Percentiles rank a stretch among this genome's conserved stretches.
phyloP scores from a whole-genome alignment of 2,329 filamentous ascomycete genomes.

The Ophiognomonia clavigignenti-juglandacearum region DNA sequence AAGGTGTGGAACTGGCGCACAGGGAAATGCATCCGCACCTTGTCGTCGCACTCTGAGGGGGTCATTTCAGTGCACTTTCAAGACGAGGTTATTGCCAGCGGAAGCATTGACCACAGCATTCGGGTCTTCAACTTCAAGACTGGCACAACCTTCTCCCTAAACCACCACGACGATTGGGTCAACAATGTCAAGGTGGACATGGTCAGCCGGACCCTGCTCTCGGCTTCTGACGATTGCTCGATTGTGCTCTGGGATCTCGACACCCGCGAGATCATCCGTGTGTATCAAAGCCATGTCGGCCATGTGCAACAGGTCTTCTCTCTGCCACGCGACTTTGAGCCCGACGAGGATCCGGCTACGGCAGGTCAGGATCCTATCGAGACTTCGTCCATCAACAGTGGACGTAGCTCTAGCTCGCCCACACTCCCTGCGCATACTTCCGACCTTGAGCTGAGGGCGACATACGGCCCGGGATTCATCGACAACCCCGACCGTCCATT shows the following conservation, averaged over 20 bases:
- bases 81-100: slow-evolving; percentile 77
- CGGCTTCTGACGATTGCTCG: slow-evolving; percentile 88
- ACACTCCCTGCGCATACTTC: slow-evolving; percentile 24
- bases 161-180: slow-evolving; percentile 90
- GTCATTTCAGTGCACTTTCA: slow-evolving; percentile 88
- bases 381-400: slow-evolving; percentile 43
- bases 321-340: slow-evolving; percentile 82
- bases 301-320: slow-evolving; percentile 90
- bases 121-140: slow-evolving; percentile 91
- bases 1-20: slow-evolving; percentile 97
- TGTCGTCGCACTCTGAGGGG: slow-evolving; percentile 73
- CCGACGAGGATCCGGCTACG: slow-evolving; percentile 62
- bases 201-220: slow-evolving; percentile 78
- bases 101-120: slow-evolving; percentile 83
- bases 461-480: slow-evolving; percentile 60
- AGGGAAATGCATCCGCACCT: slow-evolving; percentile 77
- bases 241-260: slow-evolving; percentile 93
- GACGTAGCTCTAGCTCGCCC: slow-evolving; percentile 40
- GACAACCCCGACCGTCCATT: slow-evolving; percentile 58
- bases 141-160: slow-evolving; percentile 72
- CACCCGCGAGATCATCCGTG: slow-evolving; percentile 69
- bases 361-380: slow-evolving; percentile 46
- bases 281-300: slow-evolving; percentile 84
- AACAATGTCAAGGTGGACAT: slow-evolving; percentile 90
- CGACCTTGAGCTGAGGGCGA: slow-evolving; percentile 41